Base-by-base conservation (phyloP, 305 asterid species). In the Rubia peregrina region DNA sequence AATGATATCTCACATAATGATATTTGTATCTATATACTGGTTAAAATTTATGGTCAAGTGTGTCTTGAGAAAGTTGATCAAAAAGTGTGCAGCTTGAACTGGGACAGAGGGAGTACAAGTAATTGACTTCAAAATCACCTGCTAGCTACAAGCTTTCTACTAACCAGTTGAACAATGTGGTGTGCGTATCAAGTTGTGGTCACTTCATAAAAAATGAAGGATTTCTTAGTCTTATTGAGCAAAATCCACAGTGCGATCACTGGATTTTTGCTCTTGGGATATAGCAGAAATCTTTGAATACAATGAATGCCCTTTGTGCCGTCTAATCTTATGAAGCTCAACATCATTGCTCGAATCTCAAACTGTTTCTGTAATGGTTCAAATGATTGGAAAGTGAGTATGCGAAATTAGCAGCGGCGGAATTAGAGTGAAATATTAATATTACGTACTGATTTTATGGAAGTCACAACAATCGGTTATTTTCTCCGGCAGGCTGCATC, bases 261-360 rank as follows among this genome's bases (percentile, higher is more conserved):
- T 83, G 85, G 88, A 78, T 17, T 81, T 82, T 70, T 75, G 83
- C 80, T 69, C 71, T 77, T 83, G 89, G 79, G 46, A 81, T 80
- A 81, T 74, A 78, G 9, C 43, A 21, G 1, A 86, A 87, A 85
- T 79, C 86, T 82, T 77, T 84, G 78, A 44, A 73, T 78, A 73
- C 65, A 77, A 79, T 72, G 75, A 14, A 40, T 80, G 92, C 85
- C 92, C 62, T 83, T 82, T 84, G 21, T 76, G 70, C 67, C 77
- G 90, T 80, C 78, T 71, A 64, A 75, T 76, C 74, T 71, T 65
- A 61, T 69, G 73, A 74, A 84, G 76, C 64, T 69, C 0, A 22
- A 21, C 57, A 74, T 61, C 24, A 46, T 36, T 68, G 48, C 40
- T 60, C 49, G 24, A 12, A 46, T 46, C 30, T 59, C 49, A 74